Percentiles rank a stretch among this genome's conserved stretches.
Evolutionary conservation across 768 basidiomycete genomes (phyloP).

Genomic region (Collybia mongolica): DNA sequence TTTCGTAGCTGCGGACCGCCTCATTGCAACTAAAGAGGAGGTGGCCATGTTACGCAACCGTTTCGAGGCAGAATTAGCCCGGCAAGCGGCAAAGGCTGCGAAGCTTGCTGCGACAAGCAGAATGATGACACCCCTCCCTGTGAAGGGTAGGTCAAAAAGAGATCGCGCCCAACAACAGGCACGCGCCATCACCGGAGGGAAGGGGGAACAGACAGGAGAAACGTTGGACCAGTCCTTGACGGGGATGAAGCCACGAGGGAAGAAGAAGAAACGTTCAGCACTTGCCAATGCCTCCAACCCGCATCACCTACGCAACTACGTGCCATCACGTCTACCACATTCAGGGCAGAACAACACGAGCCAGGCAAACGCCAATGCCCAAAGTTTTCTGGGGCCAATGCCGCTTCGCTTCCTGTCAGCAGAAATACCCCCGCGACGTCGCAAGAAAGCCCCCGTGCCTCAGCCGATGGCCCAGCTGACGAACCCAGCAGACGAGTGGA

Average conservation of each 20-base stretch:
- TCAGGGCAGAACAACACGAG: conserved; percentile 33
- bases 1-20: conserved; percentile 65
- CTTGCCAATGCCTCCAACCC: conserved; percentile 93
- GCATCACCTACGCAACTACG: conserved; percentile 93
- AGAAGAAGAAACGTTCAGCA: conserved; percentile 94
- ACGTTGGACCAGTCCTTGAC: conserved; percentile 33
- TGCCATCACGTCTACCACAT: conserved; percentile 77
- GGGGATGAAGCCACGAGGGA: conserved; percentile 36
- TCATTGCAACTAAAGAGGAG: conserved; percentile 67
- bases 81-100: conserved; percentile 64
- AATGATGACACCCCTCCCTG: conserved; percentile 23
- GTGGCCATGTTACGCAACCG: conserved; percentile 61
- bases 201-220: conserved; percentile 34
- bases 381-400: conserved; percentile 56
- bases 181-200: conserved; percentile 26
- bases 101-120: conserved; percentile 45
- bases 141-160: conserved; percentile 22
- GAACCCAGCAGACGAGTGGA: conserved; percentile 82
- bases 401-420: conserved; percentile 69
- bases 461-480: conserved; percentile 31
- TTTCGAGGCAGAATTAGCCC: conserved; percentile 72
- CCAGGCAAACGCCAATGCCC: conserved; percentile 34
- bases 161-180: conserved; percentile 29
- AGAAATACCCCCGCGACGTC: conserved; percentile 52
- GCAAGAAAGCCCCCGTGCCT: conserved; percentile 15